Evolutionary conservation across 768 basidiomycete genomes (phyloP).

Genomic region (Lactarius deliciosus): DNA sequence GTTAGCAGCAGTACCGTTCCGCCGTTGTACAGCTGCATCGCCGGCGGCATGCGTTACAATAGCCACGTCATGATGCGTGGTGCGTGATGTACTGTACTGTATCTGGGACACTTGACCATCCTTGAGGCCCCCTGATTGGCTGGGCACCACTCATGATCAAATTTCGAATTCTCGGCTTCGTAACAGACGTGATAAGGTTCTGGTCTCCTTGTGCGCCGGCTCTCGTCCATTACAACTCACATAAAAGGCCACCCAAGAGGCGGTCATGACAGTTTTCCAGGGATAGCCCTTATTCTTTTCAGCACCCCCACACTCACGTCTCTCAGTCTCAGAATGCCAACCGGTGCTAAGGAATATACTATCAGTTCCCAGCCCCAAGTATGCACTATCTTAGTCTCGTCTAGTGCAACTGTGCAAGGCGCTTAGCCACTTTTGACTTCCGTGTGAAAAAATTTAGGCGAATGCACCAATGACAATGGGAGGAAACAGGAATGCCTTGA

Average conservation of each 20-base stretch:
- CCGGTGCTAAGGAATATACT: too few species aligned
- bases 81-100: too few species aligned
- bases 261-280: neutral
- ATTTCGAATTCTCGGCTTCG: too few species aligned
- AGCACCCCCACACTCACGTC: slow-evolving; percentile 26
- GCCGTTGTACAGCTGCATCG: too few species aligned
- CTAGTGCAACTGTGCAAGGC: neutral
- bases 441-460: neutral
- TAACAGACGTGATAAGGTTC: neutral
- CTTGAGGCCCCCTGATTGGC: too few species aligned
- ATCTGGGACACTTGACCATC: too few species aligned
- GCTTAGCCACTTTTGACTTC: neutral
- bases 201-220: slow-evolving; percentile 18
- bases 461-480: slow-evolving; percentile 12
- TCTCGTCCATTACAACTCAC: too few species aligned
- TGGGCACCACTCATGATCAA: too few species aligned
- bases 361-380: neutral
- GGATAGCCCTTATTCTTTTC: neutral
- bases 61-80: too few species aligned
- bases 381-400: neutral
- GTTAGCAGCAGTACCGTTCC: too few species aligned
- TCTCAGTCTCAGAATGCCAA: neutral
- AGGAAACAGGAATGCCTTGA: slow-evolving; percentile 31
- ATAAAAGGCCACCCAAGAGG: neutral
- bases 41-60: too few species aligned